Evolutionary conservation across 371 early-diverging fungal genomes (phyloP).

Genomic region (Syncephalastrum racemosum): DNA sequence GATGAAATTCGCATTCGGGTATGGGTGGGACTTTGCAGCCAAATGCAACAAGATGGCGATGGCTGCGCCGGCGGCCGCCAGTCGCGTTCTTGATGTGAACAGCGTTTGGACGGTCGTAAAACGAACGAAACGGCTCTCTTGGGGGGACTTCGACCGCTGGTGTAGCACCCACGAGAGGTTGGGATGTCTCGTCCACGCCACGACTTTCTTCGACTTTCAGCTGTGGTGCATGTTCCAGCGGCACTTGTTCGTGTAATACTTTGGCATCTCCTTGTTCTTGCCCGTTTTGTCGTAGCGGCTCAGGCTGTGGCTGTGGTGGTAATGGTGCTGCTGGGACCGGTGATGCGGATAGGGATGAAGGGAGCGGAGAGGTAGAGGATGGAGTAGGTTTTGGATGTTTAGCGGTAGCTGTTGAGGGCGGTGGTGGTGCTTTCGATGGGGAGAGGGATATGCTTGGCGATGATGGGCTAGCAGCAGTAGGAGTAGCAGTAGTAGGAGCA

Average conservation of each 20-base stretch:
- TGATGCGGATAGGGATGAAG: neutral
- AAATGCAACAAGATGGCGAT: slow-evolving; percentile 45
- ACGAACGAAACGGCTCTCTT: too few species aligned
- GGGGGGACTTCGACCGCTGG: too few species aligned
- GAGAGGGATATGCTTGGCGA: neutral
- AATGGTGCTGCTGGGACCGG: slow-evolving; percentile 12
- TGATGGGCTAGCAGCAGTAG: neutral
- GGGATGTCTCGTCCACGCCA: too few species aligned
- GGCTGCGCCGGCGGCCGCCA: too few species aligned
- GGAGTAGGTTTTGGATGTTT: neutral
- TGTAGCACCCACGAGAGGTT: too few species aligned
- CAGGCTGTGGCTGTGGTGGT: slow-evolving; percentile 9
- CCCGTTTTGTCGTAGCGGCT: slow-evolving; percentile 1
- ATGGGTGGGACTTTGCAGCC: slow-evolving; percentile 51
- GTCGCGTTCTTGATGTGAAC: too few species aligned
- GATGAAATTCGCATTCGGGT: slow-evolving; percentile 41
- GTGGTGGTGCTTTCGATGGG: neutral
- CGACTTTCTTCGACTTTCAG: too few species aligned
- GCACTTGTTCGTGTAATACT: slow-evolving; percentile 13
- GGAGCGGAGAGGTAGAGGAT: neutral
- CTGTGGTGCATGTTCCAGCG: too few species aligned
- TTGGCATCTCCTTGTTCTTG: neutral
- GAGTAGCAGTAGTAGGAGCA: neutral
- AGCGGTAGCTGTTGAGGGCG: neutral
- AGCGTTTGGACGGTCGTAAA: too few species aligned